Percentiles rank a stretch among this genome's conserved stretches.
Evolutionary conservation across 495 filamentous ascomycete genomes (phyloP).

Genomic region (Penicillium riverlandense): DNA sequence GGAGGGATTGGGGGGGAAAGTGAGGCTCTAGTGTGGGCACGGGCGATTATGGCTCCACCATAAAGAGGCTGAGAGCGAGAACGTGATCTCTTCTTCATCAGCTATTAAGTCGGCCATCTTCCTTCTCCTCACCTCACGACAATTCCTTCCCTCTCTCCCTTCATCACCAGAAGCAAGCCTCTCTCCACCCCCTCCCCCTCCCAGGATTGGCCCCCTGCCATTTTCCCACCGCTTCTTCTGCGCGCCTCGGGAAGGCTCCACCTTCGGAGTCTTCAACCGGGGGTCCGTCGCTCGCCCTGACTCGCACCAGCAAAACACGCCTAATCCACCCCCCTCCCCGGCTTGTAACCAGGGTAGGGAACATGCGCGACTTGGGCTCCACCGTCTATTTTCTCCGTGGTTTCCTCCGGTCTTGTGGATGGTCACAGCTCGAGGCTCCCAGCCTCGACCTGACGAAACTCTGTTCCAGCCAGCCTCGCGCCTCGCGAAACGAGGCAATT

Average conservation of each 20-base stretch:
- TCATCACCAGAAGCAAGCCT: not conserved
- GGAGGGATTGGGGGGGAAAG: slow-evolving; percentile 1
- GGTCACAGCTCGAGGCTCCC: not conserved
- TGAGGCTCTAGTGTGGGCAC: not conserved
- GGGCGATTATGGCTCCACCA: not conserved
- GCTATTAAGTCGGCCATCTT: too few relatives aligned
- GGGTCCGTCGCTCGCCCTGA: not conserved
- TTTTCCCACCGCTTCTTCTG: slow-evolving; percentile 1
- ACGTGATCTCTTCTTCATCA: too few relatives aligned
- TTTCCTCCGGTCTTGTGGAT: not conserved
- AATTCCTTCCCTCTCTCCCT: not conserved
- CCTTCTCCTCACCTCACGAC: too few relatives aligned
- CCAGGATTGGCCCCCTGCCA: not conserved
- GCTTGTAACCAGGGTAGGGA: slow-evolving; percentile 13
- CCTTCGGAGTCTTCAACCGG: slow-evolving; percentile 14
- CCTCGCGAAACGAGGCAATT: too few relatives aligned
- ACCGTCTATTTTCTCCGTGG: not conserved
- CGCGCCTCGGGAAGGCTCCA: slow-evolving; percentile 8
- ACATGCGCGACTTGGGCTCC: slow-evolving; percentile 12
- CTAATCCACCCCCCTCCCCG: slow-evolving; percentile 3
- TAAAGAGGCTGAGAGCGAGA: too few relatives aligned
- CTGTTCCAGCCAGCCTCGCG: too few relatives aligned
- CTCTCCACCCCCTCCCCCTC: not conserved
- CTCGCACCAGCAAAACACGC: not conserved
- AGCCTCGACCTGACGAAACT: not conserved